Evolutionary conservation across 1,284 basidiomycete species (phyloP), one percentile per base, ranked within the genome.

Genomic region (Trichosporon ovoides): DNA sequence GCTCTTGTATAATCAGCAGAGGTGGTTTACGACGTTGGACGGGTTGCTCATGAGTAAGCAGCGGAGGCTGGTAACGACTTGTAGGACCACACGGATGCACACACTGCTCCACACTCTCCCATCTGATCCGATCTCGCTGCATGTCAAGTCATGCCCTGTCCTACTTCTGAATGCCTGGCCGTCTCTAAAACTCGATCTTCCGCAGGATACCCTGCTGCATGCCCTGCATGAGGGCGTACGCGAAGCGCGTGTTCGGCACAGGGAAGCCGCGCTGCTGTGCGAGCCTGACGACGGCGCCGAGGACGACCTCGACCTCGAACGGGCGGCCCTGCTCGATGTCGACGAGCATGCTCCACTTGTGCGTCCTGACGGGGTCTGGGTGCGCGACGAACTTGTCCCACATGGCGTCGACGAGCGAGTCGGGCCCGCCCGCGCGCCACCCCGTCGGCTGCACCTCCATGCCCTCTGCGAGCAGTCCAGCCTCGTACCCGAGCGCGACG

Each of bases 241-340:
- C 65, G 48, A 71, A 68, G 24, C 68, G 68, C 18, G 70, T 49
- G 14, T 66, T 55, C 0, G 74, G 74, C 5, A 66, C 67, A 4
- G 61, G 50, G 35, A 71, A 50, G 19, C 59, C 61, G 49, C 66
- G 52, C 46, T 66, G 55, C 18, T 63, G 43, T 0, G 71, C 75
- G n/a, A 76, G 61, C n/a, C 61, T 53, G 22, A 75, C 60, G 1
- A 77, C 73, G 1, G 66, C 60, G 1, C 76, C 74, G 2, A 69
- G 62, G 24, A 75, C 74, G 19, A 73, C 73, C 59, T 77, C 76
- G 19, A 75, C 69, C 60, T 77, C 76, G 50, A 51, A 16, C 60
- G 56, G 18, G 20, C 20, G 3, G 43, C 36, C 35, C 40, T 69
- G 63, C 57, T 75, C 73, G 19, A 76, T 63, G 56, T 76, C 76